Base-by-base conservation (phyloP, 179 eudicot genomes). In the Drosera spatulata region DNA sequence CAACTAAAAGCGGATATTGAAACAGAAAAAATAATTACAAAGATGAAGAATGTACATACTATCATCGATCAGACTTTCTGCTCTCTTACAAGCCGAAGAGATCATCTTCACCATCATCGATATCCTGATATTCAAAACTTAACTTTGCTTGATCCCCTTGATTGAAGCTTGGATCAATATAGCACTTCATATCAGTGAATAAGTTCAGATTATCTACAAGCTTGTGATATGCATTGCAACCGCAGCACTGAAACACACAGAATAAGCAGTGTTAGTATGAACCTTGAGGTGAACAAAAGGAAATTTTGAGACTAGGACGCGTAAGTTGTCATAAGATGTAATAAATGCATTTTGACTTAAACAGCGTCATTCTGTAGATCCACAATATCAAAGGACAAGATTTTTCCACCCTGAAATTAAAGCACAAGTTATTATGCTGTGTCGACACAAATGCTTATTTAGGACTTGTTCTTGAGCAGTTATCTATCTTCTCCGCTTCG, bases 31-130 rank as follows among this genome's bases (percentile, higher is more conserved):
- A 4, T 55, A 55, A 55, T 22, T 55, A 55, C 10, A 55, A 5
- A 61, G 68, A 75, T 55, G 65, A 43, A 71, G 71, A 53, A 68
- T 71, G 68, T 75, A 75, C 79, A 75, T 61, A 69, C 62, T 71
- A 42, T 41, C 56, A 55, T 43, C 33, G 57, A 41, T 68, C 61
- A 64, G 65, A 67, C 49, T 13, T 44, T 38, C 63, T 10, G n/a
- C 46, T 50, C 9, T 49, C 59, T 66, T 49, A 76, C 56, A 69
- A 68, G 48, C 72, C 39, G 61, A 79, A 87, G 59, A 81, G 68
- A 59, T 77, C 84, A 65, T 78, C 50, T 46, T 46, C 5, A 46
- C 50, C 50, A 3, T 46, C 50, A 46, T 46, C 2, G 8, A 46
- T 11, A 46, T 46, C 11, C 50, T 2, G 50, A 8, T 46, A 46